These are phyloP conservation scores for Gossypium bickii DNA, from an alignment of 345 rosid genomes.

Conservation along the genomic window DNA sequence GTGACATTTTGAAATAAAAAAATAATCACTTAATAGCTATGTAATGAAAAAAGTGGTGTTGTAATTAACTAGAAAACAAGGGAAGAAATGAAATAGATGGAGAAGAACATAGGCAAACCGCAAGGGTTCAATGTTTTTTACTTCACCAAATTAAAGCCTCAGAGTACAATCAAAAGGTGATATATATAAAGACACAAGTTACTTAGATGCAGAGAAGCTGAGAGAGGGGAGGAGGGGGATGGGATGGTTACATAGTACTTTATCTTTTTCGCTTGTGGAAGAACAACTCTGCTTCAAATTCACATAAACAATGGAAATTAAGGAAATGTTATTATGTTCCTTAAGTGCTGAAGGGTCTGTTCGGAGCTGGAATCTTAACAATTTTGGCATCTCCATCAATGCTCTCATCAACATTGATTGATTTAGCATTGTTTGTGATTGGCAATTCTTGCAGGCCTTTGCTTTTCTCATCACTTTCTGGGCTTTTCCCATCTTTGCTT, in stretches of 20 bases:
- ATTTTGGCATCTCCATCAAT: not conserved
- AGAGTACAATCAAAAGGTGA: not conserved
- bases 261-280: not conserved
- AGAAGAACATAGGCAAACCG: not conserved
- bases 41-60: too few species aligned
- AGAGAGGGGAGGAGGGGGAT: not conserved
- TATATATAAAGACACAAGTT: not conserved
- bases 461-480: constrained; percentile 26
- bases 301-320: not conserved
- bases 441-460: constrained; percentile 49
- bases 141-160: constrained; percentile 6
- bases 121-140: not conserved
- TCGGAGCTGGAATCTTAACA: not conserved
- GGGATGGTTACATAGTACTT: constrained; percentile 5
- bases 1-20: too few species aligned
- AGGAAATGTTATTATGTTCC: not conserved
- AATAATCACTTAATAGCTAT: too few species aligned
- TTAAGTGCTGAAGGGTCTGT: not conserved
- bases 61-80: too few species aligned
- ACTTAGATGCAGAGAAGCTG: not conserved
- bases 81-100: not conserved
- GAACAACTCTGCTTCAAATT: not conserved
- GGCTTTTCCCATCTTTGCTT: constrained; percentile 45
- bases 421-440: constrained; percentile 21
- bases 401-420: constrained; percentile 16